Conservation (phyloP, 1,139 yeast genomes). For the Sporopachydermia cereana region DNA sequence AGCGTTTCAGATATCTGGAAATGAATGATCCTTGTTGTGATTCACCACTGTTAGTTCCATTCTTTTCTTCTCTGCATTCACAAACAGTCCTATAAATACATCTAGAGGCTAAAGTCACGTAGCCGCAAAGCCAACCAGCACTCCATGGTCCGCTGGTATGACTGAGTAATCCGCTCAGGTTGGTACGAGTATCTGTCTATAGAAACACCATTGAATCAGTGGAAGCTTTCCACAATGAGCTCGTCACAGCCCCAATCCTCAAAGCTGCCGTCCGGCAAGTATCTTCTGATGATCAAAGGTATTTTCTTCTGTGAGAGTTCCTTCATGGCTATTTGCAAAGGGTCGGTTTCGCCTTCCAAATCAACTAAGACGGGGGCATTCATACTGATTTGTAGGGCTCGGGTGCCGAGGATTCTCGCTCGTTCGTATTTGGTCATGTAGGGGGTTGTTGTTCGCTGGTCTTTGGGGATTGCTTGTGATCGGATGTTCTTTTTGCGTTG, state of each 20-base stretch:
- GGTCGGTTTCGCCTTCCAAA: slow-evolving; percentile 97
- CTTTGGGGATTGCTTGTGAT: slow-evolving; percentile 83
- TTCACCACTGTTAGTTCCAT: no score
- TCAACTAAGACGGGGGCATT: slow-evolving; percentile 98
- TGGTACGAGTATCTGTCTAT: no score
- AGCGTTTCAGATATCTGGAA: no score
- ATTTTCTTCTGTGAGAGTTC: slow-evolving; percentile 91
- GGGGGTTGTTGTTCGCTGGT: slow-evolving; percentile 87
- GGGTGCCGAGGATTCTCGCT: slow-evolving; percentile 91
- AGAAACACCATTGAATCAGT: not conserved
- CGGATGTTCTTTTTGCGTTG: slow-evolving; percentile 55
- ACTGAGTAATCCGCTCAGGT: no score
- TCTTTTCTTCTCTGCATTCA: no score
- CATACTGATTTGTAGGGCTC: slow-evolving; percentile 93
- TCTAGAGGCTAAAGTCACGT: no score
- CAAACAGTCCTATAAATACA: no score
- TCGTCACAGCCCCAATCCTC: slow-evolving; percentile 99
- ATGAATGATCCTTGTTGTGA: no score
- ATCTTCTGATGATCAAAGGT: slow-evolving; percentile 90
- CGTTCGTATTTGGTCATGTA: slow-evolving; percentile 98
- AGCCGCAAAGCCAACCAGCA: no score
- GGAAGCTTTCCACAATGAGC: slow-evolving; percentile 58
- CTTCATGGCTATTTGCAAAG: slow-evolving; percentile 96
- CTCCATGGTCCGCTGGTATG: no score
- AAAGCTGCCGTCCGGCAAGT: slow-evolving; percentile 90